A percentile compares a stretch with the other conserved stretches of the same genome.
Conservation (phyloP, 805 yeast species). For the Cyberlindnera euphorbiae region DNA sequence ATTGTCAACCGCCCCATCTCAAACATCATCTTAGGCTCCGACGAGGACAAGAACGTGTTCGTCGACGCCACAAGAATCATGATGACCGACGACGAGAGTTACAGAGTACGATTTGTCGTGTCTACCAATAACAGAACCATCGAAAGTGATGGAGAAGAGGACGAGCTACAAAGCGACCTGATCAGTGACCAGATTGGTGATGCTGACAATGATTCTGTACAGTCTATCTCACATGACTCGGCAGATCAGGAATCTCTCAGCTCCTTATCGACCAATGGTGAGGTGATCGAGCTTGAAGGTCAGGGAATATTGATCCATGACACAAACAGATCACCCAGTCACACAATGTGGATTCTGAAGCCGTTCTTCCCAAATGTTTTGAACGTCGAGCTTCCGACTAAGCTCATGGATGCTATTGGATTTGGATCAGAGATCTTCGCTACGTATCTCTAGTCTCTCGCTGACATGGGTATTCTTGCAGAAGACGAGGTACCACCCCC, state of each 20-base stretch:
- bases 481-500: conserved; percentile 73
- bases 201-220: conserved; percentile 11
- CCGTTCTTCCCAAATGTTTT: conserved; percentile 66
- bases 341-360: conserved; percentile 90
- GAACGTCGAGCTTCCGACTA: conserved; percentile 64
- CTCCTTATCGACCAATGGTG: conserved; percentile 51
- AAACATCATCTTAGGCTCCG: conserved; percentile 58
- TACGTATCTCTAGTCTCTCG: conserved; percentile 59
- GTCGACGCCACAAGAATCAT: conserved; percentile 64
- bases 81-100: conserved; percentile 70
- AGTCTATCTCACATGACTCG: conserved; percentile 1
- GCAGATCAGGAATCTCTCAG: conserved; percentile 31
- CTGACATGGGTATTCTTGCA: conserved; percentile 59
- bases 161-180: conserved; percentile 12
- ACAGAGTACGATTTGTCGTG: conserved; percentile 68
- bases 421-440: conserved; percentile 85
- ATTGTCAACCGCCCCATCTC: conserved; percentile 55
- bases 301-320: conserved; percentile 86
- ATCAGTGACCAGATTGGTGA: too few species aligned
- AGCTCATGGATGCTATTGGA: conserved; percentile 72
- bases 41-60: conserved; percentile 63
- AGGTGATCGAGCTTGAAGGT: conserved; percentile 75
- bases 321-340: conserved; percentile 55
- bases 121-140: conserved; percentile 30
- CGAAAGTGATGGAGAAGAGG: conserved; percentile 21